phyloP scores from a whole-genome alignment of 768 basidiomycete genomes.

The Leccinum subgranulosum region DNA sequence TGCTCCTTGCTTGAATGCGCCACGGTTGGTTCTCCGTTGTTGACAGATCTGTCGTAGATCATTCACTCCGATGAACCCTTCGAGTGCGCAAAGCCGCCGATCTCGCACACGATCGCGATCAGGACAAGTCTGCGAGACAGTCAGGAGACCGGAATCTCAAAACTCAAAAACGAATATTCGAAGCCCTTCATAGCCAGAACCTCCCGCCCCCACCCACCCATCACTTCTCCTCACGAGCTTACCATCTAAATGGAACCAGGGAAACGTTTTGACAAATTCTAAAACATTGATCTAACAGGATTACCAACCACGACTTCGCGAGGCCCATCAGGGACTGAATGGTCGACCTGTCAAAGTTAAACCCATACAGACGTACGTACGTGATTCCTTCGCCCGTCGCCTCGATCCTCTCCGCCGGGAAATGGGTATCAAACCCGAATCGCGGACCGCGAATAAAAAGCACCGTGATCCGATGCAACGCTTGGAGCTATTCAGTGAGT shows the following conservation, averaged over 20 bases:
- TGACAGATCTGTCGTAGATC: background rate
- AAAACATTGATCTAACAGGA: background rate
- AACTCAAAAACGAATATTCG: background rate
- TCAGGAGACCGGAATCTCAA: background rate
- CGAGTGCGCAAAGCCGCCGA: background rate
- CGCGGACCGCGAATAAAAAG: conserved; percentile 7
- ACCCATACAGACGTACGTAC: background rate
- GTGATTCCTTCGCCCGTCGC: background rate
- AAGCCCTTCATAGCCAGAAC: background rate
- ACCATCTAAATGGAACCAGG: background rate
- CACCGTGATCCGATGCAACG: background rate
- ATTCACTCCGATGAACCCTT: background rate
- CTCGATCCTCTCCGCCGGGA: background rate
- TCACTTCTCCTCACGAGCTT: background rate
- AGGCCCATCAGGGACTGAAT: background rate
- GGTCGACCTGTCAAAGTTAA: background rate
- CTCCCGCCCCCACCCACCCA: background rate
- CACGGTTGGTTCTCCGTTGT: background rate
- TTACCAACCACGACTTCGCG: background rate
- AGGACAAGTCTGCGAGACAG: background rate
- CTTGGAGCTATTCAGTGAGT: background rate
- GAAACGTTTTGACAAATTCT: background rate
- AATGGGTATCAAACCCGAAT: background rate
- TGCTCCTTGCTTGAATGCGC: background rate
- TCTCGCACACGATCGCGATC: background rate